Percentiles rank a stretch among this genome's conserved stretches.
Evolutionary conservation across 2,329 filamentous ascomycete species (phyloP).

Genomic region (Fusarium incarnatum): DNA sequence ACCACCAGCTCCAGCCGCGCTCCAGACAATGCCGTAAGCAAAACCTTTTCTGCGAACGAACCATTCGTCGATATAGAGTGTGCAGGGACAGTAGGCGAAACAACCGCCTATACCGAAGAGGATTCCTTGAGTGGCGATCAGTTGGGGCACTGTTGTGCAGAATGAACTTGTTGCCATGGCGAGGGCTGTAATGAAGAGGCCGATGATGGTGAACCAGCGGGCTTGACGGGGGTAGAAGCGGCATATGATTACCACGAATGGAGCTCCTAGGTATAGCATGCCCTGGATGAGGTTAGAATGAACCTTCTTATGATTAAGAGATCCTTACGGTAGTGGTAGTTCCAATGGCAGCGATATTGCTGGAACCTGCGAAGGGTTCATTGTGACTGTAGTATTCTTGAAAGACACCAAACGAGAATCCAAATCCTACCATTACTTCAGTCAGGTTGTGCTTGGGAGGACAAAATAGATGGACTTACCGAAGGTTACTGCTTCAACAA

Average conservation of each 20-base stretch:
- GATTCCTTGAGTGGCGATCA: constrained; percentile 68
- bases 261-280: constrained; percentile 57
- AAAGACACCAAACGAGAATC: constrained; percentile 74
- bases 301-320: too few species aligned
- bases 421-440: constrained; percentile 62
- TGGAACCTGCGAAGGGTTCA: constrained; percentile 63
- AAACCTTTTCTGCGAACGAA: constrained; percentile 55
- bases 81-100: constrained; percentile 64
- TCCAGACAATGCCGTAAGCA: constrained; percentile 67
- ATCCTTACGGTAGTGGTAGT: constrained; percentile 61
- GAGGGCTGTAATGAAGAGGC: constrained; percentile 60
- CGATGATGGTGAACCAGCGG: constrained; percentile 54
- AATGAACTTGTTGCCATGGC: constrained; percentile 59
- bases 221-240: constrained; percentile 53
- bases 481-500: constrained; percentile 39
- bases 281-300: constrained; percentile 5
- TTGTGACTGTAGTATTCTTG: constrained; percentile 72
- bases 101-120: constrained; percentile 67
- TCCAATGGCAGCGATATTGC: constrained; percentile 68
- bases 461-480: background rate
- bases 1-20: constrained; percentile 51
- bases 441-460: accelerated
- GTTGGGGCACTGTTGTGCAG: constrained; percentile 61
- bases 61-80: constrained; percentile 68
- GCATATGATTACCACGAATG: constrained; percentile 58